Evolutionary conservation across 2,329 filamentous ascomycete species (phyloP), one percentile per base, ranked within the genome.

Genomic region (Stagonosporopsis cucurbitacearum): DNA sequence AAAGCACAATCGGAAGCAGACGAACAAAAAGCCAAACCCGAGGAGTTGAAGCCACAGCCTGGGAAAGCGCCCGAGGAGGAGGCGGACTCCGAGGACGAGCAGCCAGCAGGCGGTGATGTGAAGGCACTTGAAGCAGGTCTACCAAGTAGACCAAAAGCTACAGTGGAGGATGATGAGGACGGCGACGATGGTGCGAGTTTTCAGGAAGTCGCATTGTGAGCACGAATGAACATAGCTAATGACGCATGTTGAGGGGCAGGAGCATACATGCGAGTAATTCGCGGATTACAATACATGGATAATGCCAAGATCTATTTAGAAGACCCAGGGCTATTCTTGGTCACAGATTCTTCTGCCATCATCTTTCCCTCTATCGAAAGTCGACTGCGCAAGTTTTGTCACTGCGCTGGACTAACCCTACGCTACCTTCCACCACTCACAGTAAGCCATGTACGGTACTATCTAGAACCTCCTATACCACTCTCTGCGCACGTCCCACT

Each of bases 1-100:
- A 75, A 69, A 65, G 62, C 60, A 17, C 64, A 68, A 44, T 43
- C 65, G 25, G 70, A 70, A 22, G 41, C 37, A 30, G 42, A 56
- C n/a, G 69, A 74, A 58, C 70, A 72, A 43, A 75, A 75, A 43
- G 66, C 71, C 19, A 63, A 71, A 48, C 69, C 71, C 6, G 70
- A 74, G 42, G 69, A 75, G 26, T 35, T 73, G 28, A 74, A 70
- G 46, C 67, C 67, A 15, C 65, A 69, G 22, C 56, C 67, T 26
- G 69, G 71, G 44, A 67, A 61, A 33, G 60, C 58, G 23, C 64
- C 67, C 15, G 67, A 66, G 22, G 68, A 60, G 54, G 64, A 61
- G 50, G 67, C 46, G 47, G 67, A 75, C 22, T 57, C 59, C 9
- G 65, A 65, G 11, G 62, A 68, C 8, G 66, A 67, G 23, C 56